These are phyloP conservation scores for Debaryomyces tyrocola DNA, from an alignment of 805 yeast species.

Conservation along the genomic window DNA sequence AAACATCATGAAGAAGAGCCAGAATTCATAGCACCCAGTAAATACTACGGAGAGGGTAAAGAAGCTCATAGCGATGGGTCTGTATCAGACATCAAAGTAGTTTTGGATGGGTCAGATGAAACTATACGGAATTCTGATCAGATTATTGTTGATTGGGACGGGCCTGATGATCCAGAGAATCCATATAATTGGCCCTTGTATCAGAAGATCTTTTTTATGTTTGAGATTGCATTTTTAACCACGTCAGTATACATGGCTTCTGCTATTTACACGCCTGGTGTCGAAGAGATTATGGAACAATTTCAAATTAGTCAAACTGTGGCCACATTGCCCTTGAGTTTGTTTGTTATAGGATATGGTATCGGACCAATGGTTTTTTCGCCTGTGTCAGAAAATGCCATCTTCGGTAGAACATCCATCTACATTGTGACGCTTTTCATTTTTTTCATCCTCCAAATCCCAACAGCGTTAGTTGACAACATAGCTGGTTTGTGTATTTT, in stretches of 20 bases:
- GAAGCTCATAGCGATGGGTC: neutral
- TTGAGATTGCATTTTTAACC: slow-evolving; percentile 46
- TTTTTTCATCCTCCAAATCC: slow-evolving; percentile 54
- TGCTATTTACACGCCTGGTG: slow-evolving; percentile 55
- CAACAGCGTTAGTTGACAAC: slow-evolving; percentile 50
- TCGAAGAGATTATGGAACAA: slow-evolving; percentile 42
- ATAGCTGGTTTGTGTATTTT: slow-evolving; percentile 49
- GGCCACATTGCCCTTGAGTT: slow-evolving; percentile 51
- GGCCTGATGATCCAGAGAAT: slow-evolving; percentile 52
- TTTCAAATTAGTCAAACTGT: slow-evolving; percentile 45
- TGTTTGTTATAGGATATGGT: slow-evolving; percentile 62
- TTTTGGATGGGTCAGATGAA: neutral
- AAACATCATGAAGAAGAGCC: slow-evolving; percentile 26
- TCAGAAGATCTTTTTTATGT: slow-evolving; percentile 38
- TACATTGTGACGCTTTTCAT: slow-evolving; percentile 47
- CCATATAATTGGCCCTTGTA: slow-evolving; percentile 56
- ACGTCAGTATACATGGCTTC: slow-evolving; percentile 57
- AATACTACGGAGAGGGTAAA: slow-evolving; percentile 17
- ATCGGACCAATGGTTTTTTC: slow-evolving; percentile 59
- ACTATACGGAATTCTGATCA: neutral
- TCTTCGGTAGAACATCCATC: slow-evolving; percentile 52
- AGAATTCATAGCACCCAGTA: slow-evolving; percentile 31
- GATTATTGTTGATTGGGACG: slow-evolving; percentile 30
- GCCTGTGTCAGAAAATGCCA: slow-evolving; percentile 57
- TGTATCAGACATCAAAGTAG: neutral